Evolutionary conservation across 305 asterid species (phyloP).

Genomic region (Petunia hybrid): DNA sequence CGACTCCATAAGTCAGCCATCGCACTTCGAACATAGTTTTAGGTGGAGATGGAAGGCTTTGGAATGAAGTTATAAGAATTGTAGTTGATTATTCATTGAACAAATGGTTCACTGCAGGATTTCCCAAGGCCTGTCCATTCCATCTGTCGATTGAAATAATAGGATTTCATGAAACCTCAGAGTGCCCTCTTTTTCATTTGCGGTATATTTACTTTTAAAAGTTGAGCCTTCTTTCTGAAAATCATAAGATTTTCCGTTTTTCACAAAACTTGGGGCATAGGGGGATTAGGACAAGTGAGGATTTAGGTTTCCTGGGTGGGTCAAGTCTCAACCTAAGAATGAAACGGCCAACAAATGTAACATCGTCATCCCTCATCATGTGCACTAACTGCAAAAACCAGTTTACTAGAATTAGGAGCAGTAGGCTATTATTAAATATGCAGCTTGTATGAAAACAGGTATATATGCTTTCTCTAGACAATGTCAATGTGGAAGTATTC

Average conservation of each 20-base stretch:
- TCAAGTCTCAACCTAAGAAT: constrained; percentile 15
- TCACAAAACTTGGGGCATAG: neutral
- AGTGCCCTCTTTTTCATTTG: neutral
- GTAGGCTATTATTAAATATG: too few species aligned
- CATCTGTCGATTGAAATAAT: neutral
- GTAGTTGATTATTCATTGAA: neutral
- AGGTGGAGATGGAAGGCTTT: neutral
- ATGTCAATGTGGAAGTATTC: neutral
- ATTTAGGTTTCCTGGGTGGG: neutral
- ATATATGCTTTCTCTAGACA: neutral
- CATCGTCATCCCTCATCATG: neutral
- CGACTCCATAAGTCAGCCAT: neutral
- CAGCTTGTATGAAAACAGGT: too few species aligned
- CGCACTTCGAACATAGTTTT: neutral
- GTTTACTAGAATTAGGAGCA: neutral
- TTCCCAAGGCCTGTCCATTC: neutral
- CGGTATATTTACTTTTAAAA: neutral
- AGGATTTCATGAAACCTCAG: neutral
- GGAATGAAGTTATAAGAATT: constrained; percentile 12
- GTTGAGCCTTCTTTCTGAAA: neutral
- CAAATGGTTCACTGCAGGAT: neutral
- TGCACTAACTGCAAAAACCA: constrained; percentile 5
- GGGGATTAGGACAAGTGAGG: neutral
- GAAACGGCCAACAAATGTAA: neutral
- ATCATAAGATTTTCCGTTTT: neutral